Evolutionary conservation across 495 filamentous ascomycete genomes (phyloP), one percentile per base, ranked within the genome.

Genomic region (Xylaria intraflava): DNA sequence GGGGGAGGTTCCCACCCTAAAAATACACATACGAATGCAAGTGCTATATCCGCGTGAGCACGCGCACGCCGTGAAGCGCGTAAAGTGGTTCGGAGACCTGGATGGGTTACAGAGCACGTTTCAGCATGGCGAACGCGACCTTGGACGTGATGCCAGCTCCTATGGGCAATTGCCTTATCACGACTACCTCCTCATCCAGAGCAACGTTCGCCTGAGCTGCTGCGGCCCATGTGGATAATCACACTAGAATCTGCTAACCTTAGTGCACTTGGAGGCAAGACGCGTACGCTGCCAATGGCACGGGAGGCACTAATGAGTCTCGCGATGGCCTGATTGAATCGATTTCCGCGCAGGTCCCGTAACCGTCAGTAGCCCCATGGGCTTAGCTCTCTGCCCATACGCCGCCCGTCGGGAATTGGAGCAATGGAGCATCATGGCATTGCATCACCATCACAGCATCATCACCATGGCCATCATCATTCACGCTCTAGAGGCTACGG

Each of bases 41-140:
- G n/a, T n/a, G n/a, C 17, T 14, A 36, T 35, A 36, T 41, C 23
- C 12, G 52, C 11, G 45, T 36, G 43, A 22, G 36, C 26, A 30
- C 36, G 36, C 45, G 36, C 39, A 27, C 45, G 36, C 39, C 39
- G 23, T 14, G 40, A 50, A 51, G 53, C 53, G 53, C 47, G 53
- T 56, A 50, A 56, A 56, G 46, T 56, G 53, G 39, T 22, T 51
- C 38, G 43, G 35, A 11, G 23, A 43, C 33, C 22, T 51, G 35
- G 12, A 38, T 16, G 35, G 1, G 11, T n/a, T 38, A 38, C 16
- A 38, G 35, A 53, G 30, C 42, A 46, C 19, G 51, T 40, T 46
- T 31, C 26, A 36, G 52, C 36, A 55, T 55, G 52, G 44, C 30
- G 45, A n/a, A 38, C 35, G 35, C 35, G 35, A 38, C 1, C 35